Evolutionary conservation across 768 basidiomycete species (phyloP).

Genomic region (Glaciozyma antarctica): DNA sequence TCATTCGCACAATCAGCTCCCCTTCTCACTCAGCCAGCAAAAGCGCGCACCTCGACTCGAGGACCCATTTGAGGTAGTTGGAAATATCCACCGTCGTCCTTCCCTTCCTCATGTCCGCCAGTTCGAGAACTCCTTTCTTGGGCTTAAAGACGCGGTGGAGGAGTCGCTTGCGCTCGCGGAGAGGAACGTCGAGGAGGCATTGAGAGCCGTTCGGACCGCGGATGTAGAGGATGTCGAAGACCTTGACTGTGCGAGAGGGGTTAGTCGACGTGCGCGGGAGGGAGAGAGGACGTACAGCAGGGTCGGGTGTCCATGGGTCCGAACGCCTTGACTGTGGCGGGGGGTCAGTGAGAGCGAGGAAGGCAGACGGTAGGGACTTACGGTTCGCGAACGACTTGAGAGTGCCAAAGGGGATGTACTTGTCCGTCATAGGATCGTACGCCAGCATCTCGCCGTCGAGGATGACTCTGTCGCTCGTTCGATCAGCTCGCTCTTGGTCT

Average conservation of each 20-base stretch:
- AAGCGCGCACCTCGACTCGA: constrained; percentile 50
- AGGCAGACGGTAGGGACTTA: constrained; percentile 38
- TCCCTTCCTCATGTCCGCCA: constrained; percentile 60
- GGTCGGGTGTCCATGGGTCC: constrained; percentile 68
- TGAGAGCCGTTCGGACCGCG: constrained; percentile 49
- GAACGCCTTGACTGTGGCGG: constrained; percentile 46
- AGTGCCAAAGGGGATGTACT: constrained; percentile 83
- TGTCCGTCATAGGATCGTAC: constrained; percentile 83
- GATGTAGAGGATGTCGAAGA: constrained; percentile 86
- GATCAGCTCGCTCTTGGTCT: background rate
- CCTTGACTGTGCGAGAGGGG: constrained; percentile 59
- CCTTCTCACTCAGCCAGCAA: background rate
- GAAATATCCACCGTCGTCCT: constrained; percentile 73
- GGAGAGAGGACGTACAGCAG: constrained; percentile 58
- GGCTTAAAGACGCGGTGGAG: constrained; percentile 58
- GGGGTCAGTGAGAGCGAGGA: constrained; percentile 4
- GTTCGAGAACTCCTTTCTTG: constrained; percentile 71
- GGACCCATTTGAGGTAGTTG: constrained; percentile 65
- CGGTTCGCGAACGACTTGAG: constrained; percentile 86
- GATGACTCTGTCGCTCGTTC: constrained; percentile 55
- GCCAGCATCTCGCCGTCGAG: constrained; percentile 98
- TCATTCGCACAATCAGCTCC: background rate
- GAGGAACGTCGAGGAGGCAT: constrained; percentile 61
- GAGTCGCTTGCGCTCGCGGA: constrained; percentile 68
- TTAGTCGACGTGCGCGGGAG: background rate